phyloP scores from a whole-genome alignment of 148 eudicot species.

The Gaultheria prostrata region DNA sequence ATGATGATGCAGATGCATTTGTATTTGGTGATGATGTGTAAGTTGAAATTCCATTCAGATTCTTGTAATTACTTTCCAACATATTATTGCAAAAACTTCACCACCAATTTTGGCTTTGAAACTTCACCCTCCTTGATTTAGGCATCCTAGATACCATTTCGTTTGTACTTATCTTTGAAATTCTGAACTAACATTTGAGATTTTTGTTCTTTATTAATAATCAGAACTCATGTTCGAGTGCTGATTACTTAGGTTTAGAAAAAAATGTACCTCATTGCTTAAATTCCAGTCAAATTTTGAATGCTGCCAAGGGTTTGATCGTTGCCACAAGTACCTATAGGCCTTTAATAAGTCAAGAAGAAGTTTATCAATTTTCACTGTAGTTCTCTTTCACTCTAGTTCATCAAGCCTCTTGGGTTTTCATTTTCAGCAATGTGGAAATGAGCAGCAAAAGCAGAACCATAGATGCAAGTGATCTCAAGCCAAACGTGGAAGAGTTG shows the following conservation, averaged over 20 bases:
- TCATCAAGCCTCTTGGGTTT: not conserved
- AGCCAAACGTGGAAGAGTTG: conserved; percentile 11
- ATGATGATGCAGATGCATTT: not conserved
- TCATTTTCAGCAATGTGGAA: not conserved
- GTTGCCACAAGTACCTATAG: too few species aligned
- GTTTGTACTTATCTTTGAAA: not conserved
- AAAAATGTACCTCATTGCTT: not conserved
- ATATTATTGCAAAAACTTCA: not conserved
- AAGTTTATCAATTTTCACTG: not conserved
- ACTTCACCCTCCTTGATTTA: not conserved
- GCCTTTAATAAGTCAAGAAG: not conserved
- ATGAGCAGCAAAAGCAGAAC: not conserved
- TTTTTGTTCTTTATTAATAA: not conserved
- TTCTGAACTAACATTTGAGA: not conserved
- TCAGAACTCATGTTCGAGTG: not conserved
- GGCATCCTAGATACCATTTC: not conserved
- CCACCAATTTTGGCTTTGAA: not conserved
- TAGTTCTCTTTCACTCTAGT: not conserved
- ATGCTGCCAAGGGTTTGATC: not conserved
- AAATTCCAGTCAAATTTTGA: not conserved
- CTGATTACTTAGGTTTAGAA: not conserved
- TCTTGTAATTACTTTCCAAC: not conserved
- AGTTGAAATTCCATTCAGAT: not conserved
- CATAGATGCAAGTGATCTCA: not conserved
- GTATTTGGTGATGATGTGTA: not conserved